Evolutionary conservation across 768 basidiomycete species (phyloP).

Genomic region (Mycena galericulata): DNA sequence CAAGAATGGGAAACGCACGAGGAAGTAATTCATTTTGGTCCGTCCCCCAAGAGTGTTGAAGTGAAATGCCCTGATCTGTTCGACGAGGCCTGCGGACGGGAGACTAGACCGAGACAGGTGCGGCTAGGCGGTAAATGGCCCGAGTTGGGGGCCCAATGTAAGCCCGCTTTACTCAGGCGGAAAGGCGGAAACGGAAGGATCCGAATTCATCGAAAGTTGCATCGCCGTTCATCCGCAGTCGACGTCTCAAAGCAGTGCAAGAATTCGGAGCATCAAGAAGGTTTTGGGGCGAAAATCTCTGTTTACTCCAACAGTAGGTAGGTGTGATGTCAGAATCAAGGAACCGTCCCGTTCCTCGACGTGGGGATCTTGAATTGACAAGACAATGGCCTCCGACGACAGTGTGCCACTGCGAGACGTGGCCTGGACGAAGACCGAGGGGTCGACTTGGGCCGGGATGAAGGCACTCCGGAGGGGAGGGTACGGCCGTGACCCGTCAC

Average conservation of each 20-base stretch:
- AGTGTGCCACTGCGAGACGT: neutral
- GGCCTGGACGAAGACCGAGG: neutral
- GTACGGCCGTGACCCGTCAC: neutral
- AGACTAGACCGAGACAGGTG: no score
- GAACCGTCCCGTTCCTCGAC: neutral
- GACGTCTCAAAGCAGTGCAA: neutral
- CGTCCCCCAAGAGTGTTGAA: no score
- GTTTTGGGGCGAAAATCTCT: neutral
- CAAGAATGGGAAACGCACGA: neutral
- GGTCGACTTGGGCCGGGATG: neutral
- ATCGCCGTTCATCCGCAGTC: neutral
- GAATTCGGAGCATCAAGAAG: neutral
- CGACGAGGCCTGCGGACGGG: no score
- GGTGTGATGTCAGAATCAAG: neutral
- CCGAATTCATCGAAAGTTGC: neutral
- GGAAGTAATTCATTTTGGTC: neutral
- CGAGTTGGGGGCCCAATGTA: no score
- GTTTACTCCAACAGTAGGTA: neutral
- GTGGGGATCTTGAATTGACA: neutral
- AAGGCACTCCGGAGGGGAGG: neutral
- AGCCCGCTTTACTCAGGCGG: neutral
- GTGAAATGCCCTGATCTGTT: no score
- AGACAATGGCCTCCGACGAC: neutral
- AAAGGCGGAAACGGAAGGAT: neutral
- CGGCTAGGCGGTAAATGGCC: no score